Conservation (phyloP, 1,284 basidiomycete genomes). For the Mixia osmundae region DNA sequence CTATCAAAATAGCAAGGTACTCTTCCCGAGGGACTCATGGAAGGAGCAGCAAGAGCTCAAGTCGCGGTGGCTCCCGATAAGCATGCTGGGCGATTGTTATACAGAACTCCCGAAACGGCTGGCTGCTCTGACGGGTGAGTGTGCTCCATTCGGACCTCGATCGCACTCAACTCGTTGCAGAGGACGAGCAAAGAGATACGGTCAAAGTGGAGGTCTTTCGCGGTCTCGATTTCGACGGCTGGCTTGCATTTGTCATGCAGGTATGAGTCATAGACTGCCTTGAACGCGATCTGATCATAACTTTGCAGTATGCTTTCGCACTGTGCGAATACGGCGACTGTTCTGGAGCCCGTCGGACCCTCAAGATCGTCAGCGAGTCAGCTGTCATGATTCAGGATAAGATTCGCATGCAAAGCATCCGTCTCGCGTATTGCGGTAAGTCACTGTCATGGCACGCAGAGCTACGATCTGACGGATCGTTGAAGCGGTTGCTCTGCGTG, state of each 20-base stretch:
- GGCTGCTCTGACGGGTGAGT: slow-evolving; percentile 43
- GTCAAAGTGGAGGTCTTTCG: slow-evolving; percentile 39
- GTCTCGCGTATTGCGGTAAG: slow-evolving; percentile 40
- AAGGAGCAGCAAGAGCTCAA: too few species aligned
- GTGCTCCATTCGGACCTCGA: slow-evolving; percentile 6
- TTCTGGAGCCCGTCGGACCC: slow-evolving; percentile 47
- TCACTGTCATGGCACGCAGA: slow-evolving; percentile 5
- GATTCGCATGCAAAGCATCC: slow-evolving; percentile 30
- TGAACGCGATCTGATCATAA: background rate
- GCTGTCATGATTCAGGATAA: slow-evolving; percentile 55
- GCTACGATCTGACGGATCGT: too few species aligned
- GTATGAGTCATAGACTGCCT: slow-evolving; percentile 51
- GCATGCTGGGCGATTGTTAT: too few species aligned
- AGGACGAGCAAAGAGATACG: slow-evolving; percentile 17
- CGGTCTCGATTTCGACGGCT: slow-evolving; percentile 59
- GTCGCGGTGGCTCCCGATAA: too few species aligned
- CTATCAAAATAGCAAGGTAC: too few species aligned
- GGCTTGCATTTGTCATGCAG: slow-evolving; percentile 59
- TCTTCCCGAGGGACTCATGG: too few species aligned
- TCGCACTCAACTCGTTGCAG: background rate
- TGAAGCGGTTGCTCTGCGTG: slow-evolving; percentile 43
- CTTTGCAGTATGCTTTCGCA: slow-evolving; percentile 54
- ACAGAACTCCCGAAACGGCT: slow-evolving; percentile 48
- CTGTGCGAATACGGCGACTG: slow-evolving; percentile 37
- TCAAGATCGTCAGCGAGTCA: slow-evolving; percentile 52